phyloP scores from a whole-genome alignment of 352 stramenopile species.

The Phytopythium oedochilum region DNA sequence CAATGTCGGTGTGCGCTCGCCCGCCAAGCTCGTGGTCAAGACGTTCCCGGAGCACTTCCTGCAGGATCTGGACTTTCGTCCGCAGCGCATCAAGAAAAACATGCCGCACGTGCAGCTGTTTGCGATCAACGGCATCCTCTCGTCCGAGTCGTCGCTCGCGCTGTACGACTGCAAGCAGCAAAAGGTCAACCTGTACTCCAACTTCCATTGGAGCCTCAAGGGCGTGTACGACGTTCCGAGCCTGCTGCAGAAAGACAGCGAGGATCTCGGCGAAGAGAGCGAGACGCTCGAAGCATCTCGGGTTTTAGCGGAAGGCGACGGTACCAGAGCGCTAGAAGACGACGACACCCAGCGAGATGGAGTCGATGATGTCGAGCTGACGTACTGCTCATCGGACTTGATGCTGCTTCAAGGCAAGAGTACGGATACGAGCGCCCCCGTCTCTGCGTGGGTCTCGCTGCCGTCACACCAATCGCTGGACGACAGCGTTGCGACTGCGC shows the following conservation, averaged over 20 bases:
- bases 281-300: not conserved
- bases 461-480: conserved; percentile 60
- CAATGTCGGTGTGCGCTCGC: not conserved
- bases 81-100: conserved; percentile 82
- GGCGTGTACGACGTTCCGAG: conserved; percentile 61
- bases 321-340: not conserved
- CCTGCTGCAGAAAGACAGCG: conserved; percentile 16
- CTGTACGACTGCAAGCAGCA: conserved; percentile 50
- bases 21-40: conserved; percentile 56
- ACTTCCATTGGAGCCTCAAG: conserved; percentile 77
- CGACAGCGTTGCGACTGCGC: conserved; percentile 42
- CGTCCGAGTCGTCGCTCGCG: conserved; percentile 66
- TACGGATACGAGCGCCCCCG: conserved; percentile 20
- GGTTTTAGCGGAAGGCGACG: not conserved
- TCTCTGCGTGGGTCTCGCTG: conserved; percentile 80
- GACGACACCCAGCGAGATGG: conserved; percentile 7
- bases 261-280: not conserved
- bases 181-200: conserved; percentile 64
- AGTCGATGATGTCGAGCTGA: conserved; percentile 52
- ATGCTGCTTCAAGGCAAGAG: conserved; percentile 71
- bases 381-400: conserved; percentile 78
- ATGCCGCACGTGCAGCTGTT: conserved; percentile 51
- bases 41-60: conserved; percentile 85
- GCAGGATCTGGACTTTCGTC: conserved; percentile 81
- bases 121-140: conserved; percentile 70